Evolutionary conservation across 2,329 filamentous ascomycete species (phyloP), one percentile per base, ranked within the genome.

Genomic region (Colletotrichum phormii): DNA sequence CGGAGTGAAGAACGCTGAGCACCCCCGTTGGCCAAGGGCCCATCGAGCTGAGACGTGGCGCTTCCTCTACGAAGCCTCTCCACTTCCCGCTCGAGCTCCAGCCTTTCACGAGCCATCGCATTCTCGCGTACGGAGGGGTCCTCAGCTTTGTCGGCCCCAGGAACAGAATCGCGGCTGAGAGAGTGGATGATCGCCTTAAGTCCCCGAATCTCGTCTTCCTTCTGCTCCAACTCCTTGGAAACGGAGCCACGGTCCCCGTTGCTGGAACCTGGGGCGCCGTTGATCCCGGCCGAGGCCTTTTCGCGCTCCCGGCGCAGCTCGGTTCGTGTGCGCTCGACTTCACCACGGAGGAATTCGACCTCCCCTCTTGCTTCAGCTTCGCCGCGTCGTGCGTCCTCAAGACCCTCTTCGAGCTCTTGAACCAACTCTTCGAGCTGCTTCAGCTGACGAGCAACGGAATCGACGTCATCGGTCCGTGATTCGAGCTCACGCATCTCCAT

Each of bases 171-270:
- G 74, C 95, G 89, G 81, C 95, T 98, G 49, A 99, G 87, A 22
- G 95, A 98, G 83, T 98, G 96, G 73, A 99, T 98, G 80, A 99
- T 98, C 55, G 97, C 96, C 83, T 98, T 99, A 75, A 99, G 89
- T 59, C 97, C 97, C 74, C 96, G 90, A 79, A 99, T 98, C 85
- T 99, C 97, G 78, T 99, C 97, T 78, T 99, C 96, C 80, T 97
- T 97, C 80, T 97, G 94, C 80, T 97, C 95, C 35, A 98, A 83
- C 75, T 98, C 95, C 81, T 94, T 94, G 55, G 89, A 88, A 59
- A 86, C 82, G 29, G 86, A 84, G 11, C 85, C 82, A 1, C 87
- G 85, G 12, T 87, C 86, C 31, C 80, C 81, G 64, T 80, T 82
- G 13, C 37, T 24, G 7, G 49, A 35, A 5, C 61, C 64, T 54